Base-by-base conservation (phyloP, 139 green algal genomes). In the Ulvella scutata region DNA sequence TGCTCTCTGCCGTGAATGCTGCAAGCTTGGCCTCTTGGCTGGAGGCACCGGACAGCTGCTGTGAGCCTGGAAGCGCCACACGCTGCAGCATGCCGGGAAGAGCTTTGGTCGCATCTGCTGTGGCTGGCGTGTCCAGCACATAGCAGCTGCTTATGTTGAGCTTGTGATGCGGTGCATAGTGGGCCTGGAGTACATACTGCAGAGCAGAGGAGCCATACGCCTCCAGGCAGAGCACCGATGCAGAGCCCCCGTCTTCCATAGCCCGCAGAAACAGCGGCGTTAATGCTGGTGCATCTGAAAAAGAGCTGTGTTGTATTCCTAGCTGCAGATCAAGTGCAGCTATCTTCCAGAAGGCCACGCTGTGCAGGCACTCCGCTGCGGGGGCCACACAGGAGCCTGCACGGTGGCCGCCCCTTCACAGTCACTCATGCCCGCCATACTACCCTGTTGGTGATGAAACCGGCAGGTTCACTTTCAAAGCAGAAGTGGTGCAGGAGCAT, bases 321-420 rank as follows among this genome's bases (percentile, higher is more conserved):
- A 86, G 43, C 13, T 77, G 67, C 2, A 73, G 44, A 60, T 83
- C 79, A 39, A 83, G 26, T 3, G 72, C 61, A 2, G 81, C 81
- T 36, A 86, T 72, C 67, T 86, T 80, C 79, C 79, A 86, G 29
- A 75, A 86, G 26, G 40, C 34, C 29, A 44, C 33, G 4, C 28
- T 21, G 7, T 31, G 23, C 38, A 20, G 72, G 33, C 1, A 13
- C 20, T 4, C 2, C 34, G 10, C 35, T 38, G 10, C 35, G 37
- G 74, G 44, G 13, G 62, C 74, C 13, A 72, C n/a, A 67, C 51
- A 67, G 6, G 51, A 67, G 9, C 51, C 59, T 38, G 29, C 43
- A 77, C 72, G 6, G n/a, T n/a, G n/a, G n/a, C n/a, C n/a, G n/a
- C n/a, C n/a, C n/a, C n/a, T n/a, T n/a, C n/a, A n/a, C n/a, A n/a